Base-by-base conservation (phyloP, 164 flowering plant genomes). In the Magnolia sinica region DNA sequence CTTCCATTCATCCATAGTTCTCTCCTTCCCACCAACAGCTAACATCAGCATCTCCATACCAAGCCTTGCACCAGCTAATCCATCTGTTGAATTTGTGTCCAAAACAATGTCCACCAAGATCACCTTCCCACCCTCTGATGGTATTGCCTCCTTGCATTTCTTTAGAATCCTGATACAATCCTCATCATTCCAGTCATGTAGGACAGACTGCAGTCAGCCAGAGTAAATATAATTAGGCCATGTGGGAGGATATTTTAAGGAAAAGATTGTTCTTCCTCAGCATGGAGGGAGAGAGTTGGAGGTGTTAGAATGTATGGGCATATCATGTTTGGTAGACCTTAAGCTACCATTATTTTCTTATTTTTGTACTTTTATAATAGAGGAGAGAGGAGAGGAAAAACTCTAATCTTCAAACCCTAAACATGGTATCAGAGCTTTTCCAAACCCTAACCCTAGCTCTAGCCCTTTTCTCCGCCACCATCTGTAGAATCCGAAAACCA, bases 41-140 rank as follows among this genome's bases (percentile, higher is more conserved):
- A 9, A 4, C 50, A 51, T 9, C 16, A 90, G 78, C 91, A 91
- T 89, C 73, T 81, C 83, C 91, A 91, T 83, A 75, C 90, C 92
- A 0, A 90, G 77, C 82, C 29, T 10, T 20, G 23, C 3, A 7
- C 58, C 9, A 50, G 23, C 24, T 5, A 61, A 67, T n/a, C 50
- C 76, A n/a, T 13, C 70, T 45, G 24, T 55, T 23, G n/a, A 66
- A 4, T 64, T 71, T 13, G 24, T 45, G 20, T 77, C 70, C 52
- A 65, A 4, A 2, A 65, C 70, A 10, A 50, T 49, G 22, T 64
- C 76, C 23, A 74, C 70, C 16, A 74, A 45, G 18, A 74, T 45
- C 10, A 74, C 24, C 70, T 64, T 63, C 11, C 70, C 70, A 31
- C 50, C 22, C 76, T 61, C 50, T 49, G 64, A 68, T 2, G 76